Conservation (phyloP, 768 basidiomycete genomes). For the Sporobolomyces phaffii region DNA sequence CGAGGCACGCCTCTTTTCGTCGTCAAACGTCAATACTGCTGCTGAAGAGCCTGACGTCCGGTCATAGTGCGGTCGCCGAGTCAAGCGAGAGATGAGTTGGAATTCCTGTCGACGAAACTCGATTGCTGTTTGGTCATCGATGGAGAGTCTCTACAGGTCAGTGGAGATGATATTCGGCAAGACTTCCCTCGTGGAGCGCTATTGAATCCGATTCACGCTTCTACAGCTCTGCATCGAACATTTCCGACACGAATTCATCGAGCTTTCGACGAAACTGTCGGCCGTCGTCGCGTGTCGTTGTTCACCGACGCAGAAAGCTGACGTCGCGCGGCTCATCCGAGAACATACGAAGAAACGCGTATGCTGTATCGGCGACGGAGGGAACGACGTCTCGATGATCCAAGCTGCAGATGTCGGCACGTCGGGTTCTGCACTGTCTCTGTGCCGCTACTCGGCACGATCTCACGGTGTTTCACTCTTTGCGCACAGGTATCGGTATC, state of each 20-base stretch:
- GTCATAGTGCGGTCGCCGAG: conserved; percentile 72
- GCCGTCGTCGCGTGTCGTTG: conserved; percentile 97
- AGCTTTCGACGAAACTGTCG: conserved; percentile 89
- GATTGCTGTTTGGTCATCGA: conserved; percentile 98
- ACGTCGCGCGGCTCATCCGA: conserved; percentile 89
- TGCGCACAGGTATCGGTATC: conserved; percentile 84
- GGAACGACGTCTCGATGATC: conserved; percentile 99
- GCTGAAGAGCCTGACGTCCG: no score
- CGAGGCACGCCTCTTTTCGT: no score
- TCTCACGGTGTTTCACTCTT: no score
- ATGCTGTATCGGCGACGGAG: conserved; percentile 97
- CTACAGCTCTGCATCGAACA: conserved; percentile 76
- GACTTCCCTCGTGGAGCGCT: neutral
- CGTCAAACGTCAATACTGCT: no score
- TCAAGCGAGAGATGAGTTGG: conserved; percentile 76
- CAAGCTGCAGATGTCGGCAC: conserved; percentile 95
- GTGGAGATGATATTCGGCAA: neutral
- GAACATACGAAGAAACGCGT: conserved; percentile 86
- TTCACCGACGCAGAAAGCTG: conserved; percentile 97
- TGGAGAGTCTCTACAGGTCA: conserved; percentile 68
- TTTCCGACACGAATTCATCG: conserved; percentile 90
- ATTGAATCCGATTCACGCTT: neutral
- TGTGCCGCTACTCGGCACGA: no score
- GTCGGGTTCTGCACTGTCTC: conserved; percentile 49
- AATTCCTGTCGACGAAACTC: conserved; percentile 85